Conservation (phyloP, 2,329 filamentous ascomycete genomes). For the Claviceps sp. region DNA sequence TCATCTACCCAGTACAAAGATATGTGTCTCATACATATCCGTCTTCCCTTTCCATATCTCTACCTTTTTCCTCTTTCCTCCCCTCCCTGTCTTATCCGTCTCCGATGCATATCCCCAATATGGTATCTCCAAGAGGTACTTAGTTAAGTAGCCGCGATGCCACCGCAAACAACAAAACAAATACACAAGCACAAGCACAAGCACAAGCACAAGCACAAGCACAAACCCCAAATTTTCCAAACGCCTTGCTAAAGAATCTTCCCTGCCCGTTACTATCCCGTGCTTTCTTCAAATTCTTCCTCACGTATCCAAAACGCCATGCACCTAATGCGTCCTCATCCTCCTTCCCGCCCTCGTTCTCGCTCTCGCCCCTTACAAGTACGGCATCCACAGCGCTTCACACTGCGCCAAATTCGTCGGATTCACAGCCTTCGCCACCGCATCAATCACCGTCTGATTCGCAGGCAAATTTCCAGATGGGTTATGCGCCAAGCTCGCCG, state of each 20-base stretch:
- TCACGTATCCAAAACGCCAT: no score
- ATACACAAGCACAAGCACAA: neutral
- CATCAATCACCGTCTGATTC: conserved; percentile 92
- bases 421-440: conserved; percentile 85
- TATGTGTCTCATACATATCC: neutral
- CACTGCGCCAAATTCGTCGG: conserved; percentile 77
- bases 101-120: neutral
- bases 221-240: neutral
- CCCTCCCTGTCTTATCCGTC: neutral
- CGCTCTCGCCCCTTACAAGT: conserved; percentile 24
- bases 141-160: no score
- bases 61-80: neutral
- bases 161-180: neutral
- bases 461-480: conserved; percentile 75
- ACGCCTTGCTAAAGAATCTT: conserved; percentile 7
- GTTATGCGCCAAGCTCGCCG: conserved; percentile 66
- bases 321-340: neutral
- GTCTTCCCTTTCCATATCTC: neutral
- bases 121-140: neutral
- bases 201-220: neutral
- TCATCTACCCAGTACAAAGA: neutral
- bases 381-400: conserved; percentile 96
- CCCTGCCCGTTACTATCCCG: neutral
- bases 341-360: neutral
- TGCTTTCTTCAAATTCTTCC: neutral